Evolutionary conservation across 2,329 filamentous ascomycete species (phyloP).

Genomic region (Bimuria novae-zelandiae): DNA sequence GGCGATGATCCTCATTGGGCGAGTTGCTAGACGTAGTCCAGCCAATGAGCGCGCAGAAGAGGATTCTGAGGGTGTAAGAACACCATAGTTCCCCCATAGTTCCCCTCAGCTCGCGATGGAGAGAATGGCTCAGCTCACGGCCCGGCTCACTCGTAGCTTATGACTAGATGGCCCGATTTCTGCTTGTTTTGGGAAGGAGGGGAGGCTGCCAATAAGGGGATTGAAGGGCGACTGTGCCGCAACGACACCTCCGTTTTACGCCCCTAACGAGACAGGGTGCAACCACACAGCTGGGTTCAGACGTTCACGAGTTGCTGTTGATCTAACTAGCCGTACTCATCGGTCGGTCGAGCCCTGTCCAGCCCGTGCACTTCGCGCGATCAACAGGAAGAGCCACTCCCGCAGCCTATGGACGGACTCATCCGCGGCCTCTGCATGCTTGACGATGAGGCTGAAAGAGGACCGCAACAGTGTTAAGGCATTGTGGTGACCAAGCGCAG

Average conservation of each 20-base stretch:
- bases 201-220: background rate
- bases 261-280: background rate
- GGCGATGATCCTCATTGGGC: conserved; percentile 9
- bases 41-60: conserved; percentile 12
- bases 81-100: background rate
- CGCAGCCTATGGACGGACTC: background rate
- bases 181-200: background rate
- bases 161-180: background rate
- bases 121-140: background rate
- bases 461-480: background rate
- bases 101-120: conserved; percentile 9
- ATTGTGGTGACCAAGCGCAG: background rate
- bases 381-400: background rate
- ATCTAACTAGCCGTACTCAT: background rate
- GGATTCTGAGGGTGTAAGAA: conserved; percentile 5
- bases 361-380: background rate
- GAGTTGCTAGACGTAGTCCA: conserved; percentile 1
- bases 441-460: background rate
- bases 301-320: conserved; percentile 5
- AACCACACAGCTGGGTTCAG: conserved; percentile 18
- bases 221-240: conserved; percentile 10
- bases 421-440: background rate
- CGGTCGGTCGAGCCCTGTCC: background rate
- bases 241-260: background rate
- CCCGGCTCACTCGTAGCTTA: background rate